These are phyloP conservation scores for Calonectria pauciramosa DNA, from an alignment of 2,329 filamentous ascomycete genomes.

Conservation along the genomic window DNA sequence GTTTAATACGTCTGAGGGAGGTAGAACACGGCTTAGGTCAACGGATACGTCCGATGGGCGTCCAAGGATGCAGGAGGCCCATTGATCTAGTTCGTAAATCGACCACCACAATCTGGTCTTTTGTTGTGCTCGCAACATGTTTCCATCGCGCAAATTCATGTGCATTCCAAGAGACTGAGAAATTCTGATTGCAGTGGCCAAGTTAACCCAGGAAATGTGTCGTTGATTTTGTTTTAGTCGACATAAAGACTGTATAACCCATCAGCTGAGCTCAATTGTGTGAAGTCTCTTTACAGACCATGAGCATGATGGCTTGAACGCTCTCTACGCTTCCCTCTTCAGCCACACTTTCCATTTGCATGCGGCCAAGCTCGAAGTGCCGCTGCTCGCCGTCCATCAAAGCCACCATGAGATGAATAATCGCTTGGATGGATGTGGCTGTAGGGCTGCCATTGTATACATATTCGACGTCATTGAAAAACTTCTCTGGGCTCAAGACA, in stretches of 20 bases:
- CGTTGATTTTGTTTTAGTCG: background rate
- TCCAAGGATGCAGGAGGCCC: background rate
- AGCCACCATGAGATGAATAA: background rate
- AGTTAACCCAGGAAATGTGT: background rate
- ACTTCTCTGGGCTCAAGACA: background rate
- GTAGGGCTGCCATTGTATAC: background rate
- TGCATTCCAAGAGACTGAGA: background rate
- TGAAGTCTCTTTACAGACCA: background rate
- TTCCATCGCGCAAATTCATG: background rate
- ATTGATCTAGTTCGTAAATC: background rate
- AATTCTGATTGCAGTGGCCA: background rate
- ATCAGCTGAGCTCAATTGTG: background rate
- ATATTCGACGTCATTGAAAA: background rate
- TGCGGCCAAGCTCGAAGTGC: background rate
- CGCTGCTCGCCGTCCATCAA: background rate
- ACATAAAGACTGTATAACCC: background rate
- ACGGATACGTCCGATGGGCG: background rate
- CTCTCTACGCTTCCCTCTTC: background rate
- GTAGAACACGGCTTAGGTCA: background rate
- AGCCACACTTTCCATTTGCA: background rate
- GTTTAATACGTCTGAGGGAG: background rate
- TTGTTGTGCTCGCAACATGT: background rate
- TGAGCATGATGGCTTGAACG: background rate
- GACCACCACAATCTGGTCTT: slow-evolving; percentile 4
- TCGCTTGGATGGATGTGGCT: background rate